Conservation (phyloP, 139 green algal species). For the Chlamydomonas sp. region DNA sequence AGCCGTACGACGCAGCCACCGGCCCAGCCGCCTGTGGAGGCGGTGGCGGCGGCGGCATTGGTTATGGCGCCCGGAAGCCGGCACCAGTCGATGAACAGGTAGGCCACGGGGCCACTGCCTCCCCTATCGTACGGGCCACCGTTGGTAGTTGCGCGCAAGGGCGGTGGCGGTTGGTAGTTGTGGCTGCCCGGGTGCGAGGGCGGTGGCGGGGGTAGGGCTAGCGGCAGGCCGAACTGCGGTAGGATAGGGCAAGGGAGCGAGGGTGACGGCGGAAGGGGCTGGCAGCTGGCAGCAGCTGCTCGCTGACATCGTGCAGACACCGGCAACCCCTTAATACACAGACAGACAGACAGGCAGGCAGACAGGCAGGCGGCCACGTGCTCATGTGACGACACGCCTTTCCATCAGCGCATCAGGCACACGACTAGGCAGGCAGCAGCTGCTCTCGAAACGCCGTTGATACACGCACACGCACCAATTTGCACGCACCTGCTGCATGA, state of each 20-base stretch:
- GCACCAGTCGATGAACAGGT: conserved; percentile 26
- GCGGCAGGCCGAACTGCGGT: not conserved
- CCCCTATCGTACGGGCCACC: not conserved
- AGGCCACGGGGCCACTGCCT: not conserved
- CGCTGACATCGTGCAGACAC: no score
- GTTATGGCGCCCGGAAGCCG: not conserved
- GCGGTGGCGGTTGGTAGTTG: not conserved
- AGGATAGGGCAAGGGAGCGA: not conserved
- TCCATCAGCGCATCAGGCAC: not conserved
- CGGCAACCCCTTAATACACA: no score
- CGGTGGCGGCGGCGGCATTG: not conserved
- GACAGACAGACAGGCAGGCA: no score
- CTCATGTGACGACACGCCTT: not conserved
- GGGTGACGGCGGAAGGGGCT: not conserved
- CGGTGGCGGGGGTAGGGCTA: not conserved
- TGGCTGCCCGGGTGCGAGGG: not conserved
- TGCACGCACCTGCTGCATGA: not conserved
- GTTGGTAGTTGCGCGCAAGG: not conserved
- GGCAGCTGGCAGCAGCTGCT: not conserved
- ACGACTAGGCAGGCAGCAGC: not conserved
- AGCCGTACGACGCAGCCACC: conserved; percentile 14
- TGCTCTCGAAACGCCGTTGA: not conserved
- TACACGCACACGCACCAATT: no score
- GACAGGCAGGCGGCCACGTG: not conserved
- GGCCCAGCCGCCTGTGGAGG: conserved; percentile 4